Evolutionary conservation across 305 asterid genomes (phyloP).

Genomic region (Fraxinus albicans): DNA sequence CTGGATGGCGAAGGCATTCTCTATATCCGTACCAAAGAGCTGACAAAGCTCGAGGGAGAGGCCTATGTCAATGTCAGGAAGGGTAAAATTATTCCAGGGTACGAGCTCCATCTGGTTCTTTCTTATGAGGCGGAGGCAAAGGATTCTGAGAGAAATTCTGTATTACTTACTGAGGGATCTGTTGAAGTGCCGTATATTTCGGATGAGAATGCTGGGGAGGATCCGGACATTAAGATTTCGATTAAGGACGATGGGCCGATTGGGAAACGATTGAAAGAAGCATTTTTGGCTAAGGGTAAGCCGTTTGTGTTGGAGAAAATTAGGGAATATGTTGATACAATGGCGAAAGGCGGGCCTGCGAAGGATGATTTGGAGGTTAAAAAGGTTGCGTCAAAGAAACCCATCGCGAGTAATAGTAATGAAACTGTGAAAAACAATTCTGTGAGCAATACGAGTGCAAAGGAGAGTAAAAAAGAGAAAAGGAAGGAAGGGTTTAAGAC

Average conservation of each 20-base stretch:
- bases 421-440: not conserved
- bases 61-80: constrained; percentile 86
- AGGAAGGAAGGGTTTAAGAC: constrained; percentile 88
- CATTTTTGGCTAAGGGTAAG: constrained; percentile 71
- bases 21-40: constrained; percentile 41
- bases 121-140: constrained; percentile 74
- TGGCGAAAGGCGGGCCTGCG: constrained; percentile 91
- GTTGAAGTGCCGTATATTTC: constrained; percentile 81
- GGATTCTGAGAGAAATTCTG: constrained; percentile 48
- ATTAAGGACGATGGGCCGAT: constrained; percentile 79
- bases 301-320: constrained; percentile 78
- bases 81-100: constrained; percentile 83
- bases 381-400: constrained; percentile 45
- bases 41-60: constrained; percentile 73
- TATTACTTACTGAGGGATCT: constrained; percentile 56
- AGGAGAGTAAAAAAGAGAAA: constrained; percentile 56
- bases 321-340: constrained; percentile 61
- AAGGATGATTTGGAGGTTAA: constrained; percentile 81
- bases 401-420: constrained; percentile 15
- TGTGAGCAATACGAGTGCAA: constrained; percentile 14
- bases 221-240: constrained; percentile 61
- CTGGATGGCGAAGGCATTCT: constrained; percentile 68
- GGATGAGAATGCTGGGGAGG: constrained; percentile 90
- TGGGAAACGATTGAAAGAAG: constrained; percentile 70
- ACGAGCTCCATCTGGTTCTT: constrained; percentile 61